Evolutionary conservation across 2,329 filamentous ascomycete species (phyloP), one percentile per base, ranked within the genome.

Genomic region (Colletotrichum sp.): DNA sequence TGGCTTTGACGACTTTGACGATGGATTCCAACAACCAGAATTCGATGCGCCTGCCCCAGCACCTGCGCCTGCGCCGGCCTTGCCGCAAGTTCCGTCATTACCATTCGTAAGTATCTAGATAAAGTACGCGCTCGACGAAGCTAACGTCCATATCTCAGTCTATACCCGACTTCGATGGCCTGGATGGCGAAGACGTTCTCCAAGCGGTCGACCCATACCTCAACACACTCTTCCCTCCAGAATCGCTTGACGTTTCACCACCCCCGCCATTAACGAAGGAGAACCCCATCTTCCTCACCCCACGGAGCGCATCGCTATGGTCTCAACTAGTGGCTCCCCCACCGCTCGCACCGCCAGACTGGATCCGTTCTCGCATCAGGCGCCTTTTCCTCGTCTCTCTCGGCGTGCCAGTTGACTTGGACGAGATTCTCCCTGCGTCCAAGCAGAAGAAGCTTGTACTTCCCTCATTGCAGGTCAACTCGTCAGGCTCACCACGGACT

Each of bases 361-460:
- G 97, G 97, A 98, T 98, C 75, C 95, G 97, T 78, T 98, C 96
- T 68, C 95, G 96, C 68, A 99, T 98, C 80, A 93, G 97, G 69
- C 95, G 97, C 32, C 91, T 99, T 30, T 99, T 99, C 84, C 92
- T 99, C 57, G 96, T 99, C 70, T 98, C 96, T 2, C 91, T 99
- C 0, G 97, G 97, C 21, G 97, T 99, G 0, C 97, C 97, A 2
- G 95, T 99, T 60, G 97, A 99, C 81, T 90, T 99, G 0, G 97
- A 99, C 85, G 97, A 99, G 87, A 99, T 99, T 71, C 91, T 99
- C 9, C 97, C 97, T 1, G 96, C 96, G 0, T 98, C 95, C 15
- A 99, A 99, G 85, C 97, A 99, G 84, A 99, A 99, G 90, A 99
- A 99, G 83, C 93, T 99, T 21, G 91, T 99, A 6, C 90, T 99